Evolutionary conservation across 2,329 filamentous ascomycete genomes (phyloP).

Genomic region (Venturia nashicola): DNA sequence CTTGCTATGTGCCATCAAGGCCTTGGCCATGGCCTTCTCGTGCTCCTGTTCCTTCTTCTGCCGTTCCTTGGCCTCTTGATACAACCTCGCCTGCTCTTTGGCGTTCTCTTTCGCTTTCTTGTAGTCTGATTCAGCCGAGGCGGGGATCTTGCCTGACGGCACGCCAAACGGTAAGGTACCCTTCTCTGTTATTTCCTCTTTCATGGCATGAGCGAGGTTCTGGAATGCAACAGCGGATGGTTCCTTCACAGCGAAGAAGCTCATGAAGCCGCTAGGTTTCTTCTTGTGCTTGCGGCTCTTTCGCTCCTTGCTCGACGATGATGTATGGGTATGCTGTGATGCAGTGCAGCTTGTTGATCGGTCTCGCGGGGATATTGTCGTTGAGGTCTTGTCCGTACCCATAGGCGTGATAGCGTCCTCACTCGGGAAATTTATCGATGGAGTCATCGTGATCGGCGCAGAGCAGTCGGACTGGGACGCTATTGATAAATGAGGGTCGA

Average conservation of each 20-base stretch:
- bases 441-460: neutral
- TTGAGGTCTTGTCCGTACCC: neutral
- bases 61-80: neutral
- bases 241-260: slow-evolving; percentile 6
- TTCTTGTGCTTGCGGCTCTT: neutral
- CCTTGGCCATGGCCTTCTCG: neutral
- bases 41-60: neutral
- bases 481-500: neutral
- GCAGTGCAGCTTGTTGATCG: neutral
- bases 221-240: neutral
- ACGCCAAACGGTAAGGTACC: slow-evolving; percentile 4
- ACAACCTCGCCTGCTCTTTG: slow-evolving; percentile 3
- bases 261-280: slow-evolving; percentile 2
- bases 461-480: neutral
- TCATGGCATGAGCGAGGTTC: neutral
- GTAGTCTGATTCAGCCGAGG: neutral
- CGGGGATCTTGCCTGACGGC: neutral
- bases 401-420: neutral
- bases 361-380: neutral
- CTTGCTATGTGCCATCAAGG: neutral
- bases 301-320: neutral
- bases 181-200: neutral
- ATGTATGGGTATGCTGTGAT: neutral
- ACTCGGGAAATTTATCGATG: neutral
- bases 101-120: slow-evolving; percentile 3